Evolutionary conservation across 306 rosid species (phyloP), one percentile per base, ranked within the genome.

Genomic region (Castanospermum australe): DNA sequence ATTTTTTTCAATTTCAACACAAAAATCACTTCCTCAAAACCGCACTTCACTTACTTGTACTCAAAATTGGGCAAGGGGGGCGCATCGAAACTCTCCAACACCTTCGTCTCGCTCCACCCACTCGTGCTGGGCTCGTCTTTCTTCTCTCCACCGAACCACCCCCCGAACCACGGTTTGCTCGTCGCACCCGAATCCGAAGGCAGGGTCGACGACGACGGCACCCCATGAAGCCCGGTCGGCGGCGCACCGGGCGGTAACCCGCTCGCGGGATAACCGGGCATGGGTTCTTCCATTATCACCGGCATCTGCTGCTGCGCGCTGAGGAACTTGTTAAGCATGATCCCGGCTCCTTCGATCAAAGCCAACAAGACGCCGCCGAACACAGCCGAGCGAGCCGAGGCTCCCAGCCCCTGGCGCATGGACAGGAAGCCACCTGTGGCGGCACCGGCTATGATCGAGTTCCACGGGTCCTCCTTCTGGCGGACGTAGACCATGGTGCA

Each of bases 391-490:
- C 94, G 84, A 12, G 89, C 87, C 0, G 94, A 76, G 17, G 96
- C 84, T 6, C 57, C 84, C 1, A 84, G 50, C 0, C 97, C 97
- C 76, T 87, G 96, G 0, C 96, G 96, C 92, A 93, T 83, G 82
- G 89, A 83, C 22, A 93, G 94, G 64, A 93, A 84, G 3, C 96
- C 96, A 0, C 97, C 97, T 8, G 97, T 93, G 55, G 97, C 96
- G 9, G 96, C 92, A 15, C 94, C 97, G 63, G 96, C 83, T 18
- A 86, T 69, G 76, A 93, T 89, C 10, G 97, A 90, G 79, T 93
- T 93, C 96, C 94, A 93, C 0, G 97, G 97, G 24, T 93, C 96
- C 83, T 93, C 97, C 82, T 90, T 93, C 79, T 90, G 92, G 45
- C 92, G 88, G 0, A 82, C 76, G 52, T 87, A 87, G 50, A 92